Percentiles rank a stretch among this genome's conserved stretches.
Evolutionary conservation across 176 grass and related monocot species (phyloP).

Genomic region (Oryza rufipogon): DNA sequence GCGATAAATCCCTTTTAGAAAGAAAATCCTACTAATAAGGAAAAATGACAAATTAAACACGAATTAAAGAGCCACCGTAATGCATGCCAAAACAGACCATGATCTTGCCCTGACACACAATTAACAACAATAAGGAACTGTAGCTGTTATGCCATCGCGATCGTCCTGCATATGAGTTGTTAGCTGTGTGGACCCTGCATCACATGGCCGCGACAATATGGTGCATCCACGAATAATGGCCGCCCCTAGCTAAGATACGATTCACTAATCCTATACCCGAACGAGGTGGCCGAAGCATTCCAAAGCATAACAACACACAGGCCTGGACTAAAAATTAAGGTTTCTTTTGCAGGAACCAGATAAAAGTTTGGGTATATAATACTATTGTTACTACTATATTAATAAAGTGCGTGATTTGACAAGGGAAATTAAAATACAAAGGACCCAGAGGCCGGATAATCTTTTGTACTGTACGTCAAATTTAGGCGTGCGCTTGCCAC

Average conservation of each 20-base stretch:
- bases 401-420: slow-evolving; percentile 15
- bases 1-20: not conserved
- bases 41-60: not conserved
- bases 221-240: not conserved
- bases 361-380: not conserved
- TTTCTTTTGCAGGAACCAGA: not conserved
- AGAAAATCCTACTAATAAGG: not conserved
- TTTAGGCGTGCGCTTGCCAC: slow-evolving; percentile 7
- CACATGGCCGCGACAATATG: slow-evolving; percentile 45
- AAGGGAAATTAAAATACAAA: not conserved
- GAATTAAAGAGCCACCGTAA: not conserved
- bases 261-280: not conserved
- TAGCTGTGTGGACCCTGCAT: slow-evolving; percentile 27
- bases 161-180: slow-evolving; percentile 11
- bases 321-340: slow-evolving; percentile 21
- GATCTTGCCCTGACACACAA: not conserved
- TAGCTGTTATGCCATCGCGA: slow-evolving; percentile 24
- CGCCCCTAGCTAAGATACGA: not conserved
- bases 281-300: not conserved
- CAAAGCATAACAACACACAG: not conserved
- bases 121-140: not conserved
- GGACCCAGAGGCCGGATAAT: not conserved
- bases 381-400: not conserved
- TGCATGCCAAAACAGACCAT: not conserved
- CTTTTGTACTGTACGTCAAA: not conserved